Evolutionary conservation across 306 rosid genomes (phyloP).

Genomic region (Pyrus communis): DNA sequence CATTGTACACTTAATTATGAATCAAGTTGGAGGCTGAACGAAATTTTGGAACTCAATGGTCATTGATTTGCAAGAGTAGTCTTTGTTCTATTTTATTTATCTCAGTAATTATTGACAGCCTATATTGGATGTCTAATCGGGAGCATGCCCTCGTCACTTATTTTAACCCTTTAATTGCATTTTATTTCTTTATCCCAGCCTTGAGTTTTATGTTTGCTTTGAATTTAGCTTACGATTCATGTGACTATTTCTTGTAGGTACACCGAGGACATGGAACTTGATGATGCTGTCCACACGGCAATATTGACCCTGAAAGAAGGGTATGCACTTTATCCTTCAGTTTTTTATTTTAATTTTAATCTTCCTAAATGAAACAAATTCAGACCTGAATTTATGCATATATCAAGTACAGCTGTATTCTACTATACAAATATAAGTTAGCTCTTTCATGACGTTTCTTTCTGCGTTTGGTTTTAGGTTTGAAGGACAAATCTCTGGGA

Average conservation of each 20-base stretch:
- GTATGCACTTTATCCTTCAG: slow-evolving; percentile 19
- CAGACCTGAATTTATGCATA: not conserved
- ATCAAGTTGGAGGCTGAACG: not conserved
- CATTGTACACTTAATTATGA: not conserved
- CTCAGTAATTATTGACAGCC: not conserved
- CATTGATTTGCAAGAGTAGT: not conserved
- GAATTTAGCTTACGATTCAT: not conserved
- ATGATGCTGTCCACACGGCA: slow-evolving; percentile 80
- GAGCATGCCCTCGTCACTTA: not conserved
- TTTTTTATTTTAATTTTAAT: not conserved
- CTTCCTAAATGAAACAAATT: not conserved
- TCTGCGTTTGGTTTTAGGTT: slow-evolving; percentile 24
- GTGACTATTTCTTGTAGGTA: slow-evolving; percentile 36
- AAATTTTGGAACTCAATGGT: not conserved
- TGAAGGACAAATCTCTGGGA: slow-evolving; percentile 75
- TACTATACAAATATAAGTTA: not conserved
- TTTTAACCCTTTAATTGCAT: not conserved
- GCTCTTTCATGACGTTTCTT: not conserved
- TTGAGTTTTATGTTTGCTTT: not conserved
- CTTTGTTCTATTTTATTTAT: not conserved
- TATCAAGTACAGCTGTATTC: not conserved
- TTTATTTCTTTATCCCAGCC: not conserved
- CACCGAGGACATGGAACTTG: slow-evolving; percentile 79
- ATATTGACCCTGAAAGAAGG: slow-evolving; percentile 79
- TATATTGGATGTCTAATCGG: not conserved